Evolutionary conservation across 805 yeast species (phyloP).

Genomic region (Kluyveromyces siamensis): DNA sequence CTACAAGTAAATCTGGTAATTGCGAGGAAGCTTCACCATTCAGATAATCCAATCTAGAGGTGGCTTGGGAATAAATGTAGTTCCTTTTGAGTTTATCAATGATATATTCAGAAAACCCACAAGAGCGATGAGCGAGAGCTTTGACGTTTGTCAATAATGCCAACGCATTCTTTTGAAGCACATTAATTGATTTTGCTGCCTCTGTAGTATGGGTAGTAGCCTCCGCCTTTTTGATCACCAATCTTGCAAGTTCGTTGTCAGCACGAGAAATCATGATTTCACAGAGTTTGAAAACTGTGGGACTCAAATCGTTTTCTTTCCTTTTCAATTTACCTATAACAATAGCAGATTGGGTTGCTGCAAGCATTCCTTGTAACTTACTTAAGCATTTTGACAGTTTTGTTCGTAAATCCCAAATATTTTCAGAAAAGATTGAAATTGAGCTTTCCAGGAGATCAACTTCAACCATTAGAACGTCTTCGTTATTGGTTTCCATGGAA

Average conservation of each 20-base stretch:
- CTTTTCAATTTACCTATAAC: conserved; percentile 6
- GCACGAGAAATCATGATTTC: conserved; percentile 16
- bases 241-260: conserved; percentile 21
- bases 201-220: neutral
- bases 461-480: conserved; percentile 1
- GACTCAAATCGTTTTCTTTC: conserved; percentile 15
- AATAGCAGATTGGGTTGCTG: conserved; percentile 9
- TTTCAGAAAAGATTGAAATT: neutral
- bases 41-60: conserved; percentile 10
- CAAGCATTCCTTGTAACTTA: conserved; percentile 9
- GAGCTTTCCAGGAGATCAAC: conserved; percentile 4
- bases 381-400: conserved; percentile 11
- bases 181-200: conserved; percentile 6
- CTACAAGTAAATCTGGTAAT: conserved; percentile 10
- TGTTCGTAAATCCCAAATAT: conserved; percentile 15
- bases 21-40: conserved; percentile 1
- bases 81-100: conserved; percentile 24
- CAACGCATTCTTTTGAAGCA: conserved; percentile 19
- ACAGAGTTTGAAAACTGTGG: conserved; percentile 19
- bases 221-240: conserved; percentile 8
- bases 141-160: conserved; percentile 17
- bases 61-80: conserved; percentile 19
- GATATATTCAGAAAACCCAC: conserved; percentile 24
- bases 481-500: neutral
- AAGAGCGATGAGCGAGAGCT: conserved; percentile 18